Conservation (phyloP, 441 rosid species). For the Adansonia rubrostipa region DNA sequence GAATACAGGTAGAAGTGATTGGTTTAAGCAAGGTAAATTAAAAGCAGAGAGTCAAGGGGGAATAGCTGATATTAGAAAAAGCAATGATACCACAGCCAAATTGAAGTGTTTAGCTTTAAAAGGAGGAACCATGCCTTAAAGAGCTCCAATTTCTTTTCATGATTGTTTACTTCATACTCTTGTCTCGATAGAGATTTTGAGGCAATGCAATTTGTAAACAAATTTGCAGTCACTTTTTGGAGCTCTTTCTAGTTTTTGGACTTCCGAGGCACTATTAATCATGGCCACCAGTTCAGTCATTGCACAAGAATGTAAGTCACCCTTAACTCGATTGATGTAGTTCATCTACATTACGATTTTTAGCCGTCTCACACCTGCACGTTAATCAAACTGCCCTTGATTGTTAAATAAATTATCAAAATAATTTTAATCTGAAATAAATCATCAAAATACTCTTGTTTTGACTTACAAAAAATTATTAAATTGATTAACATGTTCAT, state of each 20-base stretch:
- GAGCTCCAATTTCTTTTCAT: no score
- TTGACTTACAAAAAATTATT: no score
- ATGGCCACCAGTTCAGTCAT: background rate
- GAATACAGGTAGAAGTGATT: background rate
- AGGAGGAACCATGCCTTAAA: no score
- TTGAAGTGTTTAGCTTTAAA: background rate
- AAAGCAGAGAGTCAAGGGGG: background rate
- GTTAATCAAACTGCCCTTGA: no score
- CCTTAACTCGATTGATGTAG: background rate
- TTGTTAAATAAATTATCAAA: no score
- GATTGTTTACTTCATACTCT: background rate
- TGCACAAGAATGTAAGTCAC: background rate
- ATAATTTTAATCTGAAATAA: no score
- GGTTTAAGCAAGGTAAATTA: background rate
- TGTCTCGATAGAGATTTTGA: background rate
- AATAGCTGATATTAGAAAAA: background rate
- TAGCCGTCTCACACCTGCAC: background rate
- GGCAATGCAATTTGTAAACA: background rate
- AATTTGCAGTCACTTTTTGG: background rate
- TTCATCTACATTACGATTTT: background rate
- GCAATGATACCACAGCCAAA: background rate
- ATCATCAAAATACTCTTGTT: no score
- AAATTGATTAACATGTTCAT: no score
- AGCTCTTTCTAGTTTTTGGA: background rate
- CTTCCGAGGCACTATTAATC: background rate